phyloP scores from a whole-genome alignment of 106 monocot genomes.

The Platanthera zijinensis region DNA sequence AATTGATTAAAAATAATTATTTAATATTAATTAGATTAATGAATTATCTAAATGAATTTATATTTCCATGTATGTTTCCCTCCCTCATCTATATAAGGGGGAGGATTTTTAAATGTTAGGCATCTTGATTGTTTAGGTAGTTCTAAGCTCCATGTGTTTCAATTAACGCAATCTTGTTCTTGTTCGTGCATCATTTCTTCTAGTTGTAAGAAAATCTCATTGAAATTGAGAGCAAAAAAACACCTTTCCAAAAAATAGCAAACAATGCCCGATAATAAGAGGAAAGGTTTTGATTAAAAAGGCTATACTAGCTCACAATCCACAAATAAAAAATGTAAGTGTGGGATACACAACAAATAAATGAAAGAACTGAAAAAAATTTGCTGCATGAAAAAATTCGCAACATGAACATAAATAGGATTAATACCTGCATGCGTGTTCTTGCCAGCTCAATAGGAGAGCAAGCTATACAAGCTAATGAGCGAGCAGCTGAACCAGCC shows the following conservation, averaged over 20 bases:
- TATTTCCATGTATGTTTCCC: too few species aligned
- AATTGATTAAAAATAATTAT: too few species aligned
- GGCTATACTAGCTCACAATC: not conserved
- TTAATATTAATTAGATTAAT: too few species aligned
- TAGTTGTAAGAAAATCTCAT: too few species aligned
- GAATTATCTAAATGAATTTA: too few species aligned
- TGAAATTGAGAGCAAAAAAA: not conserved
- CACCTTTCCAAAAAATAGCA: not conserved
- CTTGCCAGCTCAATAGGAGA: conserved; percentile 93
- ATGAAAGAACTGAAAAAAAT: not conserved
- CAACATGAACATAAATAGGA: not conserved
- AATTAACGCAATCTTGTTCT: too few species aligned
- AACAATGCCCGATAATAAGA: not conserved
- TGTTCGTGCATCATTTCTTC: too few species aligned
- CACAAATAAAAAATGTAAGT: not conserved
- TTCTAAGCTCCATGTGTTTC: too few species aligned
- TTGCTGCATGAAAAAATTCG: not conserved
- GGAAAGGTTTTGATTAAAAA: not conserved
- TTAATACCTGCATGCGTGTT: conserved; percentile 86
- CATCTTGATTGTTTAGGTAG: too few species aligned
- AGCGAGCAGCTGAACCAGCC: conserved; percentile 80
- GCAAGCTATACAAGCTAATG: conserved; percentile 83
- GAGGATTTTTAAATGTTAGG: too few species aligned
- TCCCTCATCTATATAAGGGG: too few species aligned
- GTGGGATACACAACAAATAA: too few species aligned